phyloP scores from a whole-genome alignment of 192 early-diverging fungal species.

The Glomus cerebriforme region DNA sequence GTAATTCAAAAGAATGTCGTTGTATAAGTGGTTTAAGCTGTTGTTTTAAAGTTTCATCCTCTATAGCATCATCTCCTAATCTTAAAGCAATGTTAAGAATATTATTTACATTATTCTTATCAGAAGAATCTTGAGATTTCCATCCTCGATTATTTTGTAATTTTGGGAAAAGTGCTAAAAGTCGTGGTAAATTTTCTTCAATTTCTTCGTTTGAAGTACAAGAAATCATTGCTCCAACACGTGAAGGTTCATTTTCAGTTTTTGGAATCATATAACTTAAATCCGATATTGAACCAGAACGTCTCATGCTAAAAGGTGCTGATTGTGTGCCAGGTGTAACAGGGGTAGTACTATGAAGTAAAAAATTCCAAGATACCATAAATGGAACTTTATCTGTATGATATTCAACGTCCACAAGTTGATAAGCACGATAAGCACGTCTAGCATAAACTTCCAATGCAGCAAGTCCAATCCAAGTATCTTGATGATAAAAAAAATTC shows the following conservation, averaged over 20 bases:
- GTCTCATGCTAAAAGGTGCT: slow-evolving; percentile 53
- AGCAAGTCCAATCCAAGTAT: slow-evolving; percentile 73
- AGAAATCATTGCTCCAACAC: slow-evolving; percentile 86
- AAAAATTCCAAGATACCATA: slow-evolving; percentile 78
- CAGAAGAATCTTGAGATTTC: background rate
- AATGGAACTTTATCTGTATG: slow-evolving; percentile 64
- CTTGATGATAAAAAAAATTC: slow-evolving; percentile 88
- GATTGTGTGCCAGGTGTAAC: slow-evolving; percentile 35
- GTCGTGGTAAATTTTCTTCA: slow-evolving; percentile 57
- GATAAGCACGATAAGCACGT: slow-evolving; percentile 97
- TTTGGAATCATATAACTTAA: slow-evolving; percentile 75
- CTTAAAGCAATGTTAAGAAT: slow-evolving; percentile 85
- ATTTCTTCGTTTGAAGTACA: slow-evolving; percentile 72
- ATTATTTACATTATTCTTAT: slow-evolving; percentile 61
- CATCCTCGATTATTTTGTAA: slow-evolving; percentile 35
- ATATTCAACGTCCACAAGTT: slow-evolving; percentile 84
- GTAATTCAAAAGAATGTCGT: slow-evolving; percentile 60
- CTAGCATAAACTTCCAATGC: slow-evolving; percentile 96
- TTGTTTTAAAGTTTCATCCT: slow-evolving; percentile 70
- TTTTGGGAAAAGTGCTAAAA: slow-evolving; percentile 64
- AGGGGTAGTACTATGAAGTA: slow-evolving; percentile 59
- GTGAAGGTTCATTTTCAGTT: slow-evolving; percentile 70
- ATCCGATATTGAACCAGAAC: slow-evolving; percentile 80
- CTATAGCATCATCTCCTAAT: slow-evolving; percentile 60
- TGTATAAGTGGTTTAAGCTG: slow-evolving; percentile 68